These are phyloP conservation scores for Penicillium oxalicum DNA, from an alignment of 2,329 filamentous ascomycete genomes.

Conservation along the genomic window DNA sequence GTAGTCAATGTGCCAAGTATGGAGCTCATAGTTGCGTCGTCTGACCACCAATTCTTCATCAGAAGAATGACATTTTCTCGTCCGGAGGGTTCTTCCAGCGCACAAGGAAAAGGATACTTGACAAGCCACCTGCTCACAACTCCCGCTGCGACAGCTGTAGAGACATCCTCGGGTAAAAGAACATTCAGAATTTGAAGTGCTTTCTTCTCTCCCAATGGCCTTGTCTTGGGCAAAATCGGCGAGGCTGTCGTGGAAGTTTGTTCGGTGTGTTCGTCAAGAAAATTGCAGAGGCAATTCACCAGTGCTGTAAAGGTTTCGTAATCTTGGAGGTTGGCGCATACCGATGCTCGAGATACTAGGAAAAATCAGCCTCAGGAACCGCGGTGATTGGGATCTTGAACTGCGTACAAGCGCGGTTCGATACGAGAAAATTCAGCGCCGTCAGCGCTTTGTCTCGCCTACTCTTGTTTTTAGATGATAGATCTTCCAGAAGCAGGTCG, in stretches of 20 bases:
- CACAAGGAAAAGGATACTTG: constrained; percentile 63
- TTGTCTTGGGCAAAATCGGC: constrained; percentile 35
- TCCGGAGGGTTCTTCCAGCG: constrained; percentile 45
- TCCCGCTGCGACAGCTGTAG: constrained; percentile 53
- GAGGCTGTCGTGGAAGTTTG: constrained; percentile 30
- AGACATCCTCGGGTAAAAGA: constrained; percentile 55
- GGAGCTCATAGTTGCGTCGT: constrained; percentile 41
- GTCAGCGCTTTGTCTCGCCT: constrained; percentile 38
- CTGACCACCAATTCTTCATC: constrained; percentile 38
- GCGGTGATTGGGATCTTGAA: not conserved
- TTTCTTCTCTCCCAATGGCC: constrained; percentile 40
- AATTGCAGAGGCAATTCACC: constrained; percentile 38
- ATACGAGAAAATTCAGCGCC: constrained; percentile 40
- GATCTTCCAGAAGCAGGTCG: constrained; percentile 37
- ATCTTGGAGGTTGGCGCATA: constrained; percentile 32
- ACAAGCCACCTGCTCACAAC: constrained; percentile 70
- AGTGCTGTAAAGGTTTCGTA: constrained; percentile 34
- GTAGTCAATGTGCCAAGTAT: constrained; percentile 37
- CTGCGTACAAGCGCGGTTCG: constrained; percentile 33
- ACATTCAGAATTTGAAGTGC: constrained; percentile 52
- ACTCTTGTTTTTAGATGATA: constrained; percentile 35
- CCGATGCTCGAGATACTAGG: constrained; percentile 33
- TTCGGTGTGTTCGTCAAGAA: constrained; percentile 35
- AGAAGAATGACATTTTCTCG: constrained; percentile 37
- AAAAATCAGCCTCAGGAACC: not conserved